Evolutionary conservation across 192 early-diverging fungal species (phyloP).

Genomic region (Martensiomyces pterosporus): DNA sequence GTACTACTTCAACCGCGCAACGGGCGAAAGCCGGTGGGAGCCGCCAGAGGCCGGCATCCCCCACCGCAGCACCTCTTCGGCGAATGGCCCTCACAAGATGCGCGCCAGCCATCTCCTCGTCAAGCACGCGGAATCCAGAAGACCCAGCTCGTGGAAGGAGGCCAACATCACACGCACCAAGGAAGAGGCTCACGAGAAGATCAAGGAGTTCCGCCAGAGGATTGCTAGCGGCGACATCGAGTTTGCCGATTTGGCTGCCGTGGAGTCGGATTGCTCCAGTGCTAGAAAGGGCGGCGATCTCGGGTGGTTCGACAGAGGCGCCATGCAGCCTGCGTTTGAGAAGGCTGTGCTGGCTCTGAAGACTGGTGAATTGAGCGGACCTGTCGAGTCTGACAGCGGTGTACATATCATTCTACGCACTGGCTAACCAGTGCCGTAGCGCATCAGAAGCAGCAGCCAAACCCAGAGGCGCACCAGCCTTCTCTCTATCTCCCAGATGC

Average conservation of each 20-base stretch:
- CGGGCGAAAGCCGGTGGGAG: constrained; percentile 73
- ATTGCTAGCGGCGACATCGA: constrained; percentile 61
- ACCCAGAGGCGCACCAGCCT: too few species aligned
- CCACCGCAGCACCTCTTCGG: not conserved
- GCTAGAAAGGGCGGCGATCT: constrained; percentile 87
- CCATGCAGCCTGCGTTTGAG: constrained; percentile 93
- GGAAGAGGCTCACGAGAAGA: constrained; percentile 76
- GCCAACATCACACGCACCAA: constrained; percentile 85
- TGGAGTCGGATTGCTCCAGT: constrained; percentile 88
- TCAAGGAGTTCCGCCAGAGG: constrained; percentile 59
- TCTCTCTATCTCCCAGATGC: too few species aligned
- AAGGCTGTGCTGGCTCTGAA: constrained; percentile 78
- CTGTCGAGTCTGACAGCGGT: constrained; percentile 86
- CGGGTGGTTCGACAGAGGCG: constrained; percentile 76
- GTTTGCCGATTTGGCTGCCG: constrained; percentile 69
- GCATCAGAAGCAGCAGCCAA: too few species aligned
- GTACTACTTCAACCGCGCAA: constrained; percentile 78
- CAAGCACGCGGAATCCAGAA: constrained; percentile 80
- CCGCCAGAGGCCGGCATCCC: constrained; percentile 42
- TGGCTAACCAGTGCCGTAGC: too few species aligned
- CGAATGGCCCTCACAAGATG: constrained; percentile 33
- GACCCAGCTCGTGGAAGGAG: constrained; percentile 90
- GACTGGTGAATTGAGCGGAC: constrained; percentile 77
- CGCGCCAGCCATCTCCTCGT: constrained; percentile 88
- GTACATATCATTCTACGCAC: constrained; percentile 92